phyloP scores from a whole-genome alignment of 1,139 yeast genomes.

The Cylindricascospora bacillispora region DNA sequence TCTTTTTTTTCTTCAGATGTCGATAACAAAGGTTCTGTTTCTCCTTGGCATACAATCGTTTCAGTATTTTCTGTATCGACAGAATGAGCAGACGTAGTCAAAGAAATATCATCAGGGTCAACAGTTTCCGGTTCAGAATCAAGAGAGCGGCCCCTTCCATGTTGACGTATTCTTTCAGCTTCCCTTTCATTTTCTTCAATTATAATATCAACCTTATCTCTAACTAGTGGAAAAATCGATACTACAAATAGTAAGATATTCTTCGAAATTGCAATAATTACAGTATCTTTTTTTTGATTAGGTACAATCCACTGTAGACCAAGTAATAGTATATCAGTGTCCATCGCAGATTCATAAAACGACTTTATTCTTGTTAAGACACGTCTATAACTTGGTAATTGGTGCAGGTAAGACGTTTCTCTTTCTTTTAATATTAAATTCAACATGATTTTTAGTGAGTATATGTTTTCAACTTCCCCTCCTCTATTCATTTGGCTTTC shows the following conservation, averaged over 20 bases:
- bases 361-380: not conserved
- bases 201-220: constrained; percentile 9
- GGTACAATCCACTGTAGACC: constrained; percentile 14
- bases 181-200: constrained; percentile 7
- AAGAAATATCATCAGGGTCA: not conserved
- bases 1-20: too few relatives aligned
- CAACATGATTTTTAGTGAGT: constrained; percentile 2
- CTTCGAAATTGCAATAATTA: constrained; percentile 10
- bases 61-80: not conserved
- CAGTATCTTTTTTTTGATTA: constrained; percentile 13
- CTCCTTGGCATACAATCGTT: not conserved
- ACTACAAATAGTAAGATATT: constrained; percentile 15
- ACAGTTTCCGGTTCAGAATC: not conserved
- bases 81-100: not conserved
- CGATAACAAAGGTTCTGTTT: not conserved
- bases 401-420: constrained; percentile 1
- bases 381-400: constrained; percentile 2
- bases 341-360: not conserved
- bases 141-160: constrained; percentile 1
- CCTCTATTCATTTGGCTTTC: not conserved
- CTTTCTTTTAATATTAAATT: constrained; percentile 3
- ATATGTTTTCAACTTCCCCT: not conserved
- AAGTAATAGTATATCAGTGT: constrained; percentile 4
- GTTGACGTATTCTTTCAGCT: constrained; percentile 4
- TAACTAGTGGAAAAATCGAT: constrained; percentile 13